These are phyloP conservation scores for Pistacia vera DNA, from an alignment of 345 rosid genomes.

Conservation along the genomic window DNA sequence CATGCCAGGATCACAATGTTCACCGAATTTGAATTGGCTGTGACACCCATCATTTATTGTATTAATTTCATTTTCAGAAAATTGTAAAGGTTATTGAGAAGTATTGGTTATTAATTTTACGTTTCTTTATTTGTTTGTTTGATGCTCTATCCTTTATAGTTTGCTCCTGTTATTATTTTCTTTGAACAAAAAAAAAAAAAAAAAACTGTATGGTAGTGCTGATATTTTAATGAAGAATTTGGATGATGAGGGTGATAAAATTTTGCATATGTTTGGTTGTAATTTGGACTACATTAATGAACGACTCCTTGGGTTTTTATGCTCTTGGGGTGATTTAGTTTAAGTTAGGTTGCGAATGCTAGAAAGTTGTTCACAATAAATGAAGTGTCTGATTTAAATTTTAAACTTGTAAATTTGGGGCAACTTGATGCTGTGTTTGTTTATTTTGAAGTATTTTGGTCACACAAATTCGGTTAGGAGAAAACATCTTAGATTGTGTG, in stretches of 20 bases:
- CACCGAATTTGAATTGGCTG: background rate
- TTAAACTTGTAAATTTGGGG: background rate
- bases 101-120: background rate
- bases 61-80: background rate
- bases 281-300: background rate
- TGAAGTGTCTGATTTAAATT: background rate
- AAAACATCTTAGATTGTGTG: constrained; percentile 13
- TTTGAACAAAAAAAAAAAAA: too few relatives aligned
- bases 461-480: background rate
- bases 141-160: background rate
- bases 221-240: background rate
- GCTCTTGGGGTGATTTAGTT: background rate
- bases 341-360: constrained; percentile 1
- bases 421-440: background rate
- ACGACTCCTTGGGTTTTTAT: background rate
- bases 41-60: background rate
- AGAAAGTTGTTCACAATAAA: background rate
- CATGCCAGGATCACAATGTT: background rate
- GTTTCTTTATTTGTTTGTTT: background rate
- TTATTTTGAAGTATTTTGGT: background rate
- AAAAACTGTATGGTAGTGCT: background rate
- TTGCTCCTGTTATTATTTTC: background rate
- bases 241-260: background rate
- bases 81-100: background rate
- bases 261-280: background rate